Percentiles rank a stretch among this genome's conserved stretches.
Conservation (phyloP, 768 basidiomycete genomes). For the Serendipita indica region DNA sequence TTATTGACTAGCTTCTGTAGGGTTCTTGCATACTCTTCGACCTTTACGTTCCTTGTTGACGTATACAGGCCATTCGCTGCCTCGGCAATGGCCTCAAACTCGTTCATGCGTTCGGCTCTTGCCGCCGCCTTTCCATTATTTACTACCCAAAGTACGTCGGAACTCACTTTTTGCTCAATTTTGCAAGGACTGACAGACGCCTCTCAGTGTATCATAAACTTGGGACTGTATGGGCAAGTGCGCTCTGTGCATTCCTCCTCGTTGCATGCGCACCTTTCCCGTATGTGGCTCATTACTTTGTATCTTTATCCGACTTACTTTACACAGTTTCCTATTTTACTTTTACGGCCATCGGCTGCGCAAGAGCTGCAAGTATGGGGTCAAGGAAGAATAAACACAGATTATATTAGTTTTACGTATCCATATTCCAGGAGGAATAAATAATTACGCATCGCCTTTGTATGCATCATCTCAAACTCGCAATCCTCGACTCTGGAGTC, state of each 20-base stretch:
- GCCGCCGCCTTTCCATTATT: constrained; percentile 40
- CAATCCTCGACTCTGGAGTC: too few species aligned
- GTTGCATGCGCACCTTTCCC: not conserved
- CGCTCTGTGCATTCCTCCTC: constrained; percentile 2
- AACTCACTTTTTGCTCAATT: not conserved
- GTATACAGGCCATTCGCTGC: constrained; percentile 38
- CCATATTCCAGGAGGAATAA: too few species aligned
- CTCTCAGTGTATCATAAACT: not conserved
- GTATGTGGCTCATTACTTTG: not conserved
- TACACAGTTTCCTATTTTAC: constrained; percentile 1
- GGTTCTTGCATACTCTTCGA: constrained; percentile 40
- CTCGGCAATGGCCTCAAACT: constrained; percentile 56
- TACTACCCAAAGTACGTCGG: constrained; percentile 18
- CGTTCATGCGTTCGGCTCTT: constrained; percentile 32
- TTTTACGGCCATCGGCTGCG: not conserved
- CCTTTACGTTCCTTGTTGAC: constrained; percentile 45
- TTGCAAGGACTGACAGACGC: not conserved
- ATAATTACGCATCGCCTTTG: too few species aligned
- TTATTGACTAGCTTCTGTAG: not conserved
- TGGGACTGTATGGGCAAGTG: not conserved
- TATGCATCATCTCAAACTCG: too few species aligned
- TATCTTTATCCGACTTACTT: not conserved
- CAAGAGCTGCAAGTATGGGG: not conserved
- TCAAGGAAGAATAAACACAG: not conserved
- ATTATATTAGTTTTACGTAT: too few species aligned